Base-by-base conservation (phyloP, 371 early-diverging fungal genomes). In the Quaeritorhiza haematococci region DNA sequence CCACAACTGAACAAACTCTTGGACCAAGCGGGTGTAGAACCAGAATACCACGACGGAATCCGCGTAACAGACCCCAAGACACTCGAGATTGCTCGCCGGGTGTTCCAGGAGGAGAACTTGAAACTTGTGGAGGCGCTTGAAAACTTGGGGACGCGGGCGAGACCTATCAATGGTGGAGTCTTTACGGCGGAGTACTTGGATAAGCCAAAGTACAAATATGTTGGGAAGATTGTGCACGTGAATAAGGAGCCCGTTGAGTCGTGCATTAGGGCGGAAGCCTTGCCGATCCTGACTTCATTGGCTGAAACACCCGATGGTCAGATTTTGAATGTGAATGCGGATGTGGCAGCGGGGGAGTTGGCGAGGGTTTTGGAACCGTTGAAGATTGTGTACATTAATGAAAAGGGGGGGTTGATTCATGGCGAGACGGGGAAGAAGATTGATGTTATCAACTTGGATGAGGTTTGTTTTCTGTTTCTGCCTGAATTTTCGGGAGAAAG, bases 251-350 rank as follows among this genome's bases (percentile, higher is more conserved):
- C 87, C 10, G 90, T 97, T 34, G 94, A 94, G 68, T 84, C 89
- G 19, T 84, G 88, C 23, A 92, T 97, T 59, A 84, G 87, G 49
- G 90, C 95, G 33, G 94, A 94, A 17, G 91, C 93, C 6, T 78
- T 96, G 56, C 96, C 98, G 15, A 95, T 97, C 63, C 73, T 97
- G 61, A 95, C 96, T 13, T 86, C 87, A 48, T 78, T 97, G 26
- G 96, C 96, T n/a, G 95, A 95, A 71, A 95, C 96, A 1, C 89
- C 90, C 30, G 82, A 84, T 33, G 96, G 98, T 49, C 98, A 97
- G 75, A 92, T 94, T 57, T 75, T 97, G 65, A 97, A 97, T 48
- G 95, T 96, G 50, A 97, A 97, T 71, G 98, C 98, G 30, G 98
- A 97, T 73, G 90, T 94, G 13, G 98, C 96, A 19, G 96, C 96